Base-by-base conservation (phyloP, 192 early-diverging fungal species). In the Podila epicladia region DNA sequence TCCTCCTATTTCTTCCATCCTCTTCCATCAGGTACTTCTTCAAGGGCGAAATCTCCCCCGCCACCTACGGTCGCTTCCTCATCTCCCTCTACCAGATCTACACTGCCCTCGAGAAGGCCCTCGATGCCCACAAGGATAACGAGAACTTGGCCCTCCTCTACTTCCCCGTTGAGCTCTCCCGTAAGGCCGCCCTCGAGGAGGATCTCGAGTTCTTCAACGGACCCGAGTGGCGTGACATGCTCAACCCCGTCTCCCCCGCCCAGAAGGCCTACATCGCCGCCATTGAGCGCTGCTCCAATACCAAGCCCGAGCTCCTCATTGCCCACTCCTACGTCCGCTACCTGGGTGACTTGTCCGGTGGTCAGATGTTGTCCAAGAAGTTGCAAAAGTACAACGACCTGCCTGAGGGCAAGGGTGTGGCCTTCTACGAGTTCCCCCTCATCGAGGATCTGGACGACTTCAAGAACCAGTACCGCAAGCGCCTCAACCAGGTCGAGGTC, bases 301-400 rank as follows among this genome's bases (percentile, higher is more conserved):
- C 64, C 5, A 79, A 75, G 24, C 87, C 87, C 26, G 84, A 85
- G 28, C 75, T 87, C 9, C 64, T 90, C 28, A 62, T 87, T 24
- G 86, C 89, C 17, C 88, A 90, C 38, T 71, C 83, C 49, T 90
- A 90, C 31, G 65, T 84, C 12, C 84, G 89, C 8, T 90, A 90
- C 59, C 45, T 90, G 8, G 89, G 87, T 51, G 89, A 90, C 61
- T 71, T 90, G 41, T 85, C 82, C 13, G 88, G 89, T 35, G 89
- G 89, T 31, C 87, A 88, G 45, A 72, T 89, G 32, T 64, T 90
- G 31, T 68, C 73, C 20, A 86, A 84, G 26, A 62, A 83, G 13
- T 70, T 90, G 20, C 77, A 84, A 58, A 89, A 87, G 38, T 63
- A 65, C 49, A 78, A 85, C 20, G 59, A 84, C 20, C 38, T 70